Percentiles rank a stretch among this genome's conserved stretches.
phyloP scores from a whole-genome alignment of 2,329 filamentous ascomycete species.

The Oidium heveae region DNA sequence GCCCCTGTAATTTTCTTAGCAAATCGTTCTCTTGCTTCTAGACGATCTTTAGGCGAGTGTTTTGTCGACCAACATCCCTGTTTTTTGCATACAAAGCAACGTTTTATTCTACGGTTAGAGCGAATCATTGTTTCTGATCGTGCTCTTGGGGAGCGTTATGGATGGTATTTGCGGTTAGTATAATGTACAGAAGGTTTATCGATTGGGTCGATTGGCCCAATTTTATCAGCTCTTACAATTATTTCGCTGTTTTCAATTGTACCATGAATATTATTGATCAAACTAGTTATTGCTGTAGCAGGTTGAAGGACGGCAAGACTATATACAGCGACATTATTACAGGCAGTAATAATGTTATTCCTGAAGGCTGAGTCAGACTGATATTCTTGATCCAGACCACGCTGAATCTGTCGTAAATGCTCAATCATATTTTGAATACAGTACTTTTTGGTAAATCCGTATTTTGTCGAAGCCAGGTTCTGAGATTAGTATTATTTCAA shows the following conservation, averaged over 20 bases:
- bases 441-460: background rate
- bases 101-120: background rate
- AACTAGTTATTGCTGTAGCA: background rate
- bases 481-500: background rate
- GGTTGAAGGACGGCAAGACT: background rate
- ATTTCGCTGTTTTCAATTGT: background rate
- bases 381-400: background rate
- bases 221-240: background rate
- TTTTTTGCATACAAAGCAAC: background rate
- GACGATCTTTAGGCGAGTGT: background rate
- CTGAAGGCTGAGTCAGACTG: background rate
- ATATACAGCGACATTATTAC: background rate
- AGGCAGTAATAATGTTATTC: constrained; percentile 1
- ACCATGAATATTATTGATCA: background rate
- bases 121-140: background rate
- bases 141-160: no score
- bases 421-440: background rate
- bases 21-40: background rate
- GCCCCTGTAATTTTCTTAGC: background rate
- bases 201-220: background rate
- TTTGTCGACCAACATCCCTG: background rate
- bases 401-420: background rate
- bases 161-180: background rate
- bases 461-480: background rate
- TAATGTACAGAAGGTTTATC: background rate